A percentile compares a stretch with the other conserved stretches of the same genome.
Conservation (phyloP, 2,329 filamentous ascomycete species). For the Alternaria sp. region DNA sequence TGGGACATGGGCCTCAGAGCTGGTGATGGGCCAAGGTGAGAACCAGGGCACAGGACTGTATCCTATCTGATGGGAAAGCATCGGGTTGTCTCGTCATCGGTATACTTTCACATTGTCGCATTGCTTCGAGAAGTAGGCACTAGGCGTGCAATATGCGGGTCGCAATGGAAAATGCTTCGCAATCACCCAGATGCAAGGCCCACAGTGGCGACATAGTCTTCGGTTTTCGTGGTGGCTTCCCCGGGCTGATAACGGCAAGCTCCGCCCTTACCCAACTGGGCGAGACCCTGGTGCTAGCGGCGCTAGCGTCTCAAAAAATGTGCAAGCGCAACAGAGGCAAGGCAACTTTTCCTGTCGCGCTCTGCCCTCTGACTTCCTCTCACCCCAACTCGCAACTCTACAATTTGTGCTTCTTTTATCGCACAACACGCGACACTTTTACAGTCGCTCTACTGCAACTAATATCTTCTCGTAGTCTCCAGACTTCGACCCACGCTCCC, state of each 20-base stretch:
- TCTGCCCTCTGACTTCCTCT: conserved; percentile 17
- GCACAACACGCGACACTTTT: conserved; percentile 32
- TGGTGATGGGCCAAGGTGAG: neutral
- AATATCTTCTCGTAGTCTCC: conserved; percentile 18
- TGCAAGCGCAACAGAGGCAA: conserved; percentile 35
- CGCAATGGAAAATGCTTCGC: neutral
- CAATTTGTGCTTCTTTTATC: conserved; percentile 23
- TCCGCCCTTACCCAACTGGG: conserved; percentile 6
- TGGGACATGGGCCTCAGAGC: conserved; percentile 70
- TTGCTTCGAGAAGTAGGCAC: neutral
- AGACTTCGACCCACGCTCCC: conserved; percentile 28
- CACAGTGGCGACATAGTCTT: conserved; percentile 9
- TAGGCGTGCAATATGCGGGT: neutral
- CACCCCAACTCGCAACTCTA: conserved; percentile 24
- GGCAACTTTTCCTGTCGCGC: conserved; percentile 31
- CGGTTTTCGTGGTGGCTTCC: conserved; percentile 6
- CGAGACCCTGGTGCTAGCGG: conserved; percentile 12
- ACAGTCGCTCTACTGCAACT: conserved; percentile 31
- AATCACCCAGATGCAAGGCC: neutral
- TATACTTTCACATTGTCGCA: neutral
- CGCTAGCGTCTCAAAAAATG: conserved; percentile 22
- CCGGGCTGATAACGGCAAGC: conserved; percentile 13
- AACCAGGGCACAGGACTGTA: neutral
- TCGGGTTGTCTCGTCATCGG: neutral
- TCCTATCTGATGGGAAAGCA: neutral